A percentile compares a stretch with the other conserved stretches of the same genome.
Evolutionary conservation across 1,139 yeast species (phyloP).

Genomic region (Blastobotrys persicus): DNA sequence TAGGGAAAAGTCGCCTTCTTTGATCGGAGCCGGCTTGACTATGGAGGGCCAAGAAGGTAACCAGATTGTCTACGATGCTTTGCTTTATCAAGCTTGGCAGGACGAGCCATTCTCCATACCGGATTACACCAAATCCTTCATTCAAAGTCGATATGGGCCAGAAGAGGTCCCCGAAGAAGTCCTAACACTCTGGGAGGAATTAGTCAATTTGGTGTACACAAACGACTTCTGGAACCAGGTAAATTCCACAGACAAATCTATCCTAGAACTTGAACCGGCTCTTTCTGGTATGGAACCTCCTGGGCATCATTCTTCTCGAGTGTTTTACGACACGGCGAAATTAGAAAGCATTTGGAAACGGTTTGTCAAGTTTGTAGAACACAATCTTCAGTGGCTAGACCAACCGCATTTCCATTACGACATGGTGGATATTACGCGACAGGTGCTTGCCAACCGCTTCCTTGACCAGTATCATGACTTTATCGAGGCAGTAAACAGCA

Average conservation of each 20-base stretch:
- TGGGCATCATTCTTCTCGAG: slow-evolving; percentile 16
- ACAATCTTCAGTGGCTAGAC: slow-evolving; percentile 11
- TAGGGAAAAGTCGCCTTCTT: slow-evolving; percentile 13
- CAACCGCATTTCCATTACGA: slow-evolving; percentile 20
- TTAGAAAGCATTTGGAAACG: slow-evolving; percentile 16
- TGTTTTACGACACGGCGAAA: slow-evolving; percentile 16
- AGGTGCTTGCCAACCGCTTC: slow-evolving; percentile 18
- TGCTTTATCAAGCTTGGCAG: slow-evolving; percentile 21
- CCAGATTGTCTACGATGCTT: slow-evolving; percentile 20
- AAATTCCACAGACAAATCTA: slow-evolving; percentile 14
- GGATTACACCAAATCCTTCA: slow-evolving; percentile 13
- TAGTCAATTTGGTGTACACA: slow-evolving; percentile 16
- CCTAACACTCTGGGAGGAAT: slow-evolving; percentile 14
- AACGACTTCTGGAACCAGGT: slow-evolving; percentile 16
- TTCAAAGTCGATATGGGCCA: slow-evolving; percentile 19
- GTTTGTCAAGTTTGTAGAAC: slow-evolving; percentile 8
- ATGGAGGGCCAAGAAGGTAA: slow-evolving; percentile 24
- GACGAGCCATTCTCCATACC: slow-evolving; percentile 12
- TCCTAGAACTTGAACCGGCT: slow-evolving; percentile 17
- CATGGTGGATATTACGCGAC: slow-evolving; percentile 21
- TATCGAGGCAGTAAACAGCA: not conserved
- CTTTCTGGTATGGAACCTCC: slow-evolving; percentile 13
- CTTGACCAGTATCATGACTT: slow-evolving; percentile 14
- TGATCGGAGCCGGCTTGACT: slow-evolving; percentile 19
- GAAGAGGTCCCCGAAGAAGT: slow-evolving; percentile 7